Evolutionary conservation across 2,329 filamentous ascomycete species (phyloP), one percentile per base, ranked within the genome.

Genomic region (Colletotrichum sp.): DNA sequence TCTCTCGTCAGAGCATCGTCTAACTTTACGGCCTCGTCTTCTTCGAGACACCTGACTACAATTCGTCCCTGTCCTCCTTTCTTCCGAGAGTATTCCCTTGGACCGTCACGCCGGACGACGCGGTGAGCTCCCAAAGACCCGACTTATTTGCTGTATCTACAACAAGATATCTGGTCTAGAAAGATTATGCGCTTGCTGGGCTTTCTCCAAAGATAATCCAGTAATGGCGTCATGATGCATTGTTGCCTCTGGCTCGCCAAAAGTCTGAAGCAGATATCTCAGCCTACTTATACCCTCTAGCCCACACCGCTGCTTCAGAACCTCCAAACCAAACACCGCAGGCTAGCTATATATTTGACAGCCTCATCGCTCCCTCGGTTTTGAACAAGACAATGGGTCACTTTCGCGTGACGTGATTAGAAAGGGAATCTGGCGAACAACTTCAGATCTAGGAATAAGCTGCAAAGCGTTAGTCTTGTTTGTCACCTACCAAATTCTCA

Each of bases 51-150:
- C 0, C 5, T 18, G 0, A 49, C 1, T 12, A 7, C 39, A 4
- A 49, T 0, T 49, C 6, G 3, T 4, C 44, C n/a, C 44, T 44
- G 44, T 13, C 2, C 2, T 4, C 6, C n/a, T 49, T 13, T 21
- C 3, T 3, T 21, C 10, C 3, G 18, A n/a, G 18, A 49, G 44
- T 49, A 49, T 49, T 49, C 10, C 0, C 0, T 21, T 3, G 7
- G 0, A 12, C 10, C 18, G 12, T 49, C 6, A 1, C 3, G 1
- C 3, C 0, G 1, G 6, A 49, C 9, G 44, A 21, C 18, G 8
- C 8, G 5, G 5, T 18, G 5, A 44, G 16, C 2, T 10, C 8
- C 8, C 36, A 0, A 39, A 9, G 5, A 5, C 1, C 36, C 8
- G 36, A 0, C 2, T 5, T 6, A 8, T 24, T 24, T 6, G n/a